Conservation (phyloP, 2,329 filamentous ascomycete genomes). For the Raffaelea ambrosiae region DNA sequence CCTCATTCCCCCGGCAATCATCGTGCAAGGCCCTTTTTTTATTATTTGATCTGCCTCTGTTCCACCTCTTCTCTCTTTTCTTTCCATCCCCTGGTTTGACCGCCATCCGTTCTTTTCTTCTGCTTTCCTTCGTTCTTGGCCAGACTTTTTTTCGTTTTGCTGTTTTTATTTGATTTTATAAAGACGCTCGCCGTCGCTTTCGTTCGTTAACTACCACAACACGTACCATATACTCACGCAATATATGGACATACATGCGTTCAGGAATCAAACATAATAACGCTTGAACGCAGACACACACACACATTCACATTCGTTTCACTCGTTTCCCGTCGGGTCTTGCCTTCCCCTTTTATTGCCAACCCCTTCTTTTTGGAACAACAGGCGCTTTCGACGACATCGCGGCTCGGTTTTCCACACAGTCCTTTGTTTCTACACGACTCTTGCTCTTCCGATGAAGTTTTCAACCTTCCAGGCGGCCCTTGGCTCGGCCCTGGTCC, state of each 20-base stretch:
- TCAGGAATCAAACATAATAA: no score
- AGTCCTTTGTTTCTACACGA: neutral
- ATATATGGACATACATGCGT: neutral
- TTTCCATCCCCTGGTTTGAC: neutral
- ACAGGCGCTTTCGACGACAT: no score
- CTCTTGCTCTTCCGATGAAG: constrained; percentile 35
- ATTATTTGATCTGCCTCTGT: neutral
- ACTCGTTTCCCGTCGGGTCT: no score
- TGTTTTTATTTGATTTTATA: neutral
- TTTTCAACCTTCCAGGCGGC: constrained; percentile 39
- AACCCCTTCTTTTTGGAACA: neutral
- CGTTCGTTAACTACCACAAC: neutral
- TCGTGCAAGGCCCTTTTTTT: neutral
- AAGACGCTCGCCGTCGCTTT: constrained; percentile 7
- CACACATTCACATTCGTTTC: neutral
- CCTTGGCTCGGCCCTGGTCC: constrained; percentile 38
- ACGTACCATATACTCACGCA: neutral
- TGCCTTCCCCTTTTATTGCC: no score
- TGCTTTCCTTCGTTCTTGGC: neutral
- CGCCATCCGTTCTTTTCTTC: neutral
- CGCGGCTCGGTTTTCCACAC: neutral
- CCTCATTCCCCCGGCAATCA: constrained; percentile 2
- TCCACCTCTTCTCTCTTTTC: neutral
- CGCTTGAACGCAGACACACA: no score
- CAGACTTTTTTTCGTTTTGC: neutral